Base-by-base conservation (phyloP, 345 rosid genomes). In the Euphorbia pulcherrima region DNA sequence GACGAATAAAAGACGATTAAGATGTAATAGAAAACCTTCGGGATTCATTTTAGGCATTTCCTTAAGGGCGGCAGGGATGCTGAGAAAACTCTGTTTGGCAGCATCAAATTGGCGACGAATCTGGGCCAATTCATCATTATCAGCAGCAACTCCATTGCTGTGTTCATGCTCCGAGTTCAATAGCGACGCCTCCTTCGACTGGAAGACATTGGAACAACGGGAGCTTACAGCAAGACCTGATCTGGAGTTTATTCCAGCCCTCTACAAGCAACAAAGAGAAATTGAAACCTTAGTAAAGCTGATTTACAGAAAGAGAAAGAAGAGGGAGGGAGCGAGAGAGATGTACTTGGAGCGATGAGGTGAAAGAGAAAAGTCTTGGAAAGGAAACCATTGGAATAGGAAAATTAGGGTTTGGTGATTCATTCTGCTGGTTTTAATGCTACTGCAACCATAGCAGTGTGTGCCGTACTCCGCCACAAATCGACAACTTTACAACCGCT, bases 41-140 rank as follows among this genome's bases (percentile, higher is more conserved):
- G 97, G 98, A 77, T 87, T 85, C 94, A 86, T 84, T 82, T 86
- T 93, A 2, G 94, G 88, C 96, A 84, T 83, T 71, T 56, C 81
- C 57, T 80, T 80, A 0, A 90, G 71, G 0, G 88, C 81, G 41
- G 78, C 86, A 1, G 99, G 99, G 72, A 89, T 88, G 75, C 80
- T 81, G 57, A 83, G 75, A 82, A 93, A 93, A 65, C 86, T 83
- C 77, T 65, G 84, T 69, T 83, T 93, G 8, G 97, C 97, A 18
- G 77, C 74, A 39, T 86, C 82, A 26, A 89, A 93, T 57, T 89
- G 88, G 14, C 28, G 65, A 17, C 89, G 84, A 70, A 93, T 88
- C 68, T 73, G 79, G 27, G 74, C 67, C 74, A 90, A 75, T 55
- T 85, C 96, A 59, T 83, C 82, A 1, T 80, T 74, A 0, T 80